Conservation (phyloP, 2,329 filamentous ascomycete genomes). For the Elsinoe ampelina region DNA sequence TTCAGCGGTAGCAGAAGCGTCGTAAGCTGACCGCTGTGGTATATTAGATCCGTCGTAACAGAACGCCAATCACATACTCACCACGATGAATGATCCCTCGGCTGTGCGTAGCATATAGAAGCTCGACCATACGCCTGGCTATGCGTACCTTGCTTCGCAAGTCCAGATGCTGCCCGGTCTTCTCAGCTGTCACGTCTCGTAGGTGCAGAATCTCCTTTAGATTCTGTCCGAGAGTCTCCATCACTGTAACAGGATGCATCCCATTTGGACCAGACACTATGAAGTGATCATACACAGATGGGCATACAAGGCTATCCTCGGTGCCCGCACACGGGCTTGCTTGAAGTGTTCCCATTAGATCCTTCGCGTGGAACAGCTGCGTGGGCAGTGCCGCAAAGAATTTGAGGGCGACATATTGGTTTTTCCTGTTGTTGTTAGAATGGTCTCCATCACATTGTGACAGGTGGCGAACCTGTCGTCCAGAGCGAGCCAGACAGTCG, state of each 20-base stretch:
- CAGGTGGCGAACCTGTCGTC: not conserved
- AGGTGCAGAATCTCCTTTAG: not conserved
- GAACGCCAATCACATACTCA: no score
- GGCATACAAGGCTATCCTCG: not conserved
- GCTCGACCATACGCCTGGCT: not conserved
- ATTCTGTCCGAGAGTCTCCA: not conserved
- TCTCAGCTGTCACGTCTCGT: not conserved
- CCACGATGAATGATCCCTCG: no score
- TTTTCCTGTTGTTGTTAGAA: not conserved
- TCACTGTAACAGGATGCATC: not conserved
- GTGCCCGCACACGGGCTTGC: not conserved
- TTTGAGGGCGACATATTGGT: not conserved
- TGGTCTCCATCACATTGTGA: not conserved
- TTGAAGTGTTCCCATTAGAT: not conserved
- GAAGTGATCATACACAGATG: not conserved
- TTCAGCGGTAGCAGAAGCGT: not conserved
- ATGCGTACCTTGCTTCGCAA: not conserved
- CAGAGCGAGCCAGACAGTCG: constrained; percentile 9
- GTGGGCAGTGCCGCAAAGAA: not conserved
- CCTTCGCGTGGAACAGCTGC: not conserved
- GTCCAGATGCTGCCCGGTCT: no score
- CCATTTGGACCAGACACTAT: not conserved
- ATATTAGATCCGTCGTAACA: no score
- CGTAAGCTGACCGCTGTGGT: no score
- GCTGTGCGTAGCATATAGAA: not conserved